Conservation (phyloP, 2,329 filamentous ascomycete species). For the Trichoderma gracile region DNA sequence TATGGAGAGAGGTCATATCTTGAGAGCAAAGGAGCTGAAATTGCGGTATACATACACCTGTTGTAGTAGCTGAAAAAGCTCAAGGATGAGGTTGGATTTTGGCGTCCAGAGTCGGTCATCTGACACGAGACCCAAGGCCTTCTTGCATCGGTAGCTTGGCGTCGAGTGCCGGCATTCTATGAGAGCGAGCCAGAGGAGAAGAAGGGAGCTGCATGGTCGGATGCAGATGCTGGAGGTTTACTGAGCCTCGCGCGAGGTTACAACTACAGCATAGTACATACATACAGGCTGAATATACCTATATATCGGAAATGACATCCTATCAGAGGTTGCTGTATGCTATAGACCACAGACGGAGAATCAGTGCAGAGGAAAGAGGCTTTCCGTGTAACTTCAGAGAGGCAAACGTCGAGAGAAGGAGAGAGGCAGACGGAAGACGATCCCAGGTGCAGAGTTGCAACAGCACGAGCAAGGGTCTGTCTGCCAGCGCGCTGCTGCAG, state of each 20-base stretch:
- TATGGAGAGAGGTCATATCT: background rate
- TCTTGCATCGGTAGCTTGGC: slow-evolving; percentile 21
- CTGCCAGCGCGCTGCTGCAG: slow-evolving; percentile 24
- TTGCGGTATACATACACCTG: background rate
- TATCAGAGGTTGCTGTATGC: too few relatives aligned
- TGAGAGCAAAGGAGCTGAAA: background rate
- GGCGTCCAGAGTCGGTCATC: slow-evolving; percentile 24
- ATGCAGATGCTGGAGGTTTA: slow-evolving; percentile 12
- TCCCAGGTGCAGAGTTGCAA: slow-evolving; percentile 14
- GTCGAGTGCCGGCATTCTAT: slow-evolving; percentile 16
- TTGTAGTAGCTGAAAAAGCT: background rate
- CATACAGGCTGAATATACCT: too few relatives aligned
- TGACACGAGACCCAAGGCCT: slow-evolving; percentile 19
- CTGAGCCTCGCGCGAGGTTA: background rate
- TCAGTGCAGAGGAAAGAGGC: too few relatives aligned
- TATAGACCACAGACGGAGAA: too few relatives aligned
- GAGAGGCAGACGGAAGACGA: background rate
- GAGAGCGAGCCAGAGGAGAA: background rate
- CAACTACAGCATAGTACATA: too few relatives aligned
- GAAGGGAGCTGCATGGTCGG: background rate
- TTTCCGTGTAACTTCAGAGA: too few relatives aligned
- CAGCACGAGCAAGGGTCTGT: slow-evolving; percentile 16
- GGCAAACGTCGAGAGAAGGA: too few relatives aligned
- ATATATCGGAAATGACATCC: too few relatives aligned
- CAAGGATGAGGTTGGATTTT: slow-evolving; percentile 22